Conservation (phyloP, 2,329 filamentous ascomycete genomes). For the Beauveria pseudobassiana region DNA sequence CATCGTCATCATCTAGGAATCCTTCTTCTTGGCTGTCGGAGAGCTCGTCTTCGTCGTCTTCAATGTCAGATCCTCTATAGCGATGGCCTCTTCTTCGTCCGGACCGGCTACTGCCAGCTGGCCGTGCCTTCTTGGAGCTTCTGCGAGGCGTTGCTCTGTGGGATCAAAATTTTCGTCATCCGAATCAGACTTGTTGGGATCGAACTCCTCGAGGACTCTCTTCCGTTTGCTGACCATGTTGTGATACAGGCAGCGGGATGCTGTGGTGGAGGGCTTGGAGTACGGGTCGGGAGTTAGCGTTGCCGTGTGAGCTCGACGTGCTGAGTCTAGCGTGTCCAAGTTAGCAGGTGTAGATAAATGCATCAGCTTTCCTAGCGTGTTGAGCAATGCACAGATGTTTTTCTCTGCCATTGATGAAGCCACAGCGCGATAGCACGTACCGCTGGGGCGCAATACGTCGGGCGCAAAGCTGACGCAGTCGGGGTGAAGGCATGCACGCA, state of each 20-base stretch:
- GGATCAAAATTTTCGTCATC: conserved; percentile 61
- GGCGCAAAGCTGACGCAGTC: conserved; percentile 5
- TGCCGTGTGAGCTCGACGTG: neutral
- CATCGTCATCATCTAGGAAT: conserved; percentile 40
- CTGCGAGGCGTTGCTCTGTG: conserved; percentile 34
- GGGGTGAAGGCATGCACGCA: neutral
- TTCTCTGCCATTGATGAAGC: neutral
- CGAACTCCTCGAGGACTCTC: conserved; percentile 50
- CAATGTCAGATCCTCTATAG: conserved; percentile 56
- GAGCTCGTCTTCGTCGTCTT: conserved; percentile 50
- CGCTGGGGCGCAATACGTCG: neutral
- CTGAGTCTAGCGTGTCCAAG: neutral
- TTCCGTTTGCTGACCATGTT: conserved; percentile 42
- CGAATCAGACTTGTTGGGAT: conserved; percentile 59
- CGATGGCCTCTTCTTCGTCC: conserved; percentile 30
- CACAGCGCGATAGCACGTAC: neutral
- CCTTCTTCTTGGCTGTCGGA: conserved; percentile 46
- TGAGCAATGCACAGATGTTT: neutral
- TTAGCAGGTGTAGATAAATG: neutral
- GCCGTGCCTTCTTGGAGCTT: conserved; percentile 34
- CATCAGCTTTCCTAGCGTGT: neutral
- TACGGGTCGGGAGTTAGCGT: neutral
- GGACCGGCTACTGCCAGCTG: conserved; percentile 25
- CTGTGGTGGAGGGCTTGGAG: neutral
- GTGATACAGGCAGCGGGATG: neutral